A percentile compares a stretch with the other conserved stretches of the same genome.
These are phyloP conservation scores for Bathelium albidoporum DNA, from an alignment of 495 filamentous ascomycete genomes.

Conservation along the genomic window DNA sequence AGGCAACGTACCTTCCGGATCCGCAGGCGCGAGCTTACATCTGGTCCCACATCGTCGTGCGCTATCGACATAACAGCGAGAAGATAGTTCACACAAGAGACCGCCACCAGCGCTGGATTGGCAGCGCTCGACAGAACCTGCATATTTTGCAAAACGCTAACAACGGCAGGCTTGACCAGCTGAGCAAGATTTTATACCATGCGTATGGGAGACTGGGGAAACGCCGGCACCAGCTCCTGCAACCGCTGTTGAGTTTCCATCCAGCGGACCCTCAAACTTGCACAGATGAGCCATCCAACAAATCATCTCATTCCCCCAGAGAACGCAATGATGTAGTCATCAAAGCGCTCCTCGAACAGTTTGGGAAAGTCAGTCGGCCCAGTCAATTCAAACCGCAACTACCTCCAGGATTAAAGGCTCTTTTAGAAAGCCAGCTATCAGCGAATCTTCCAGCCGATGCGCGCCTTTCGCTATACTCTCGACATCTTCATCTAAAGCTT, in stretches of 20 bases:
- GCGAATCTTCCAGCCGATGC: constrained; percentile 7
- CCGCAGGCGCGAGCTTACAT: constrained; percentile 52
- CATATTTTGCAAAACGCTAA: constrained; percentile 47
- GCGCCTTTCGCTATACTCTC: neutral
- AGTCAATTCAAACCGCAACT: constrained; percentile 14
- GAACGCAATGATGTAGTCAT: neutral
- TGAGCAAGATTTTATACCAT: constrained; percentile 52
- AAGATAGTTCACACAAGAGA: constrained; percentile 17
- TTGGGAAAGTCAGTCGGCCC: neutral
- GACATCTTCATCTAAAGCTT: neutral
- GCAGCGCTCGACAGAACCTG: constrained; percentile 28
- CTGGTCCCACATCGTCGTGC: constrained; percentile 43
- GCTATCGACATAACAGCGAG: constrained; percentile 39
- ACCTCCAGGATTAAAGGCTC: neutral
- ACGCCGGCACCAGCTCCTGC: constrained; percentile 52
- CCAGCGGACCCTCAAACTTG: constrained; percentile 14
- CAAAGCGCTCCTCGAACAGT: neutral
- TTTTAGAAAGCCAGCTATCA: constrained; percentile 11
- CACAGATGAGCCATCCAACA: constrained; percentile 10
- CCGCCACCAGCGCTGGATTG: neutral
- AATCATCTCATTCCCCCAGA: neutral
- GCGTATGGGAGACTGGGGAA: constrained; percentile 69
- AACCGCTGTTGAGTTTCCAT: constrained; percentile 31
- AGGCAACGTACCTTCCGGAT: constrained; percentile 78
- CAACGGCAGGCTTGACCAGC: constrained; percentile 49